A percentile compares a stretch with the other conserved stretches of the same genome.
phyloP scores from a whole-genome alignment of 345 rosid species.

The Eutrema heterophyllum region DNA sequence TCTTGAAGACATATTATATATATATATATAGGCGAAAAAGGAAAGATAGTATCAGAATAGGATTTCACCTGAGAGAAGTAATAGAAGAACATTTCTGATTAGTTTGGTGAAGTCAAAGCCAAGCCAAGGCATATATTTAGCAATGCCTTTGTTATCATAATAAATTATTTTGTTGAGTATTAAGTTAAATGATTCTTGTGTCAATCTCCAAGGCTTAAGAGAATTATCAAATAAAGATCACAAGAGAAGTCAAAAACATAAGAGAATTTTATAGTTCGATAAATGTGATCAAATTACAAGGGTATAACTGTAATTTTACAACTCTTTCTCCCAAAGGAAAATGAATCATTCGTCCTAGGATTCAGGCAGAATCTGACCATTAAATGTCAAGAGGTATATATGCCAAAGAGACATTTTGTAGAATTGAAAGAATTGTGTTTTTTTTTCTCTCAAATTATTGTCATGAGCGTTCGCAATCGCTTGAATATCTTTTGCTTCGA shows the following conservation, averaged over 20 bases:
- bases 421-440: background rate
- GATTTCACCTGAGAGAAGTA: conserved; percentile 19
- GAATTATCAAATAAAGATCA: too few species aligned
- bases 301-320: background rate
- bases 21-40: conserved; percentile 2
- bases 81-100: conserved; percentile 24
- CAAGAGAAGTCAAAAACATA: too few species aligned
- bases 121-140: conserved; percentile 28
- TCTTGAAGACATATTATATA: conserved; percentile 16
- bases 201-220: background rate
- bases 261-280: too few species aligned
- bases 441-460: conserved; percentile 6
- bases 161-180: conserved; percentile 8
- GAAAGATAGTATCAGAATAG: conserved; percentile 28
- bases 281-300: too few species aligned
- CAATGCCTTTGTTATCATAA: conserved; percentile 25
- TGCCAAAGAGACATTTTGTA: conserved; percentile 5
- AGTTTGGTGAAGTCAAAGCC: conserved; percentile 19
- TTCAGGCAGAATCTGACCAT: conserved; percentile 19
- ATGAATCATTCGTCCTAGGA: conserved; percentile 14
- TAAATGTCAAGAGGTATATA: conserved; percentile 8
- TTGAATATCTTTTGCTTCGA: conserved; percentile 1
- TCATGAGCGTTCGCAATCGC: background rate
- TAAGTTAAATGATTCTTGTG: conserved; percentile 3
- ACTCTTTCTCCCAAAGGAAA: background rate